Evolutionary conservation across 208 protist genomes (phyloP), one percentile per base, ranked within the genome.

Genomic region (Porcisia deanei): DNA sequence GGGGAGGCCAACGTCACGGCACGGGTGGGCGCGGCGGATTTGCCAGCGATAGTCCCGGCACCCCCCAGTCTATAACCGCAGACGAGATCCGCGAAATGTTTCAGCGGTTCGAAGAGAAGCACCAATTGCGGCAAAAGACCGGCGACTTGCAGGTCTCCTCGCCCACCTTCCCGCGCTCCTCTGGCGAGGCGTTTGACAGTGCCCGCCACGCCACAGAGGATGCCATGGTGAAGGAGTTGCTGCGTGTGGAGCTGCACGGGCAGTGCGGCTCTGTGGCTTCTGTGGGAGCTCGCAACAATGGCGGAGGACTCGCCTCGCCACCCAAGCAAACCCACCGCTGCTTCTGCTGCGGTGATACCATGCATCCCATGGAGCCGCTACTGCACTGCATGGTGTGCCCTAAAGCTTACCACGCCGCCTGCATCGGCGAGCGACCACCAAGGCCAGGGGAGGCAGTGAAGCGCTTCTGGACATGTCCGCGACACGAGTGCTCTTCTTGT

Each of bases 401-500:
- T 30, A 97, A 97, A 79, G 88, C 88, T 30, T 97, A 92, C 70
- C 93, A 97, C 79, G 90, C 88, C 25, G 79, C 80, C 22, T 97
- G 93, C 79, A 79, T 93, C 59, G 88, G 88, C 37, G 77, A 87
- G 61, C 73, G 81, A 59, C 64, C 25, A 63, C 84, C 79, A 16
- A 77, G 81, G 81, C 57, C 73, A 0, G 86, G 87, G 10, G 80
- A 83, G 52, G 30, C 59, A 60, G 73, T 84, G 34, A 82, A 75
- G 41, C 90, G 87, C 30, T 66, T 79, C 37, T 97, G 91, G 91
- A 85, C 81, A 30, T 97, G 93, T 69, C 87, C 90, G 14, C 85
- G 93, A 3, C 93, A 97, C 69, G 73, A 53, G 49, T 97, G 93
- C 73, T 25, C 22, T 55, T 41, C 71, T 45, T 97, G 93, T 70